Evolutionary conservation across 176 grass and related monocot species (phyloP).

Genomic region (Ampelocalamus luodianensis): DNA sequence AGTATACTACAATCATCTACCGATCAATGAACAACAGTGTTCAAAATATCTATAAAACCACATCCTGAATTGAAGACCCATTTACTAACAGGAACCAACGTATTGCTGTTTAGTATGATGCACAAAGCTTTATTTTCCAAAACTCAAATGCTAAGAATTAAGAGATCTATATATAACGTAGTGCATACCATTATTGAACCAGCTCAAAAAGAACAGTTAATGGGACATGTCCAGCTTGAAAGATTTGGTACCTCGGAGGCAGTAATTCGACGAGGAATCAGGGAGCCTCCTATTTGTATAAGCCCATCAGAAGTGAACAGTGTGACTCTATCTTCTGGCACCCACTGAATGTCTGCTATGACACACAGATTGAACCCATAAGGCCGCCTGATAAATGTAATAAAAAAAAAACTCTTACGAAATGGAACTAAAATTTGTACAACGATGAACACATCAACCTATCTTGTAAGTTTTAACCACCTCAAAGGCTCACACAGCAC

Average conservation of each 20-base stretch:
- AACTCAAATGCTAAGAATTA: background rate
- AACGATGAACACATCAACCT: background rate
- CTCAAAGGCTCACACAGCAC: background rate
- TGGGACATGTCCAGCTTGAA: background rate
- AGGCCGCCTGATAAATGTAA: background rate
- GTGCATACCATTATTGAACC: background rate
- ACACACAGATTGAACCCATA: conserved; percentile 19
- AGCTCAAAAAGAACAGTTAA: background rate
- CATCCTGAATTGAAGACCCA: background rate
- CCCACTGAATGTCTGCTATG: conserved; percentile 78
- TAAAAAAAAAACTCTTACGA: background rate
- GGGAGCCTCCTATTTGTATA: conserved; percentile 81
- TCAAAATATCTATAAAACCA: background rate
- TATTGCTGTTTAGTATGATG: background rate
- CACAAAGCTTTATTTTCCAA: background rate
- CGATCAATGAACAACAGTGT: background rate
- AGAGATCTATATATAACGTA: background rate
- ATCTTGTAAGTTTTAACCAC: background rate
- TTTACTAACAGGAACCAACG: background rate
- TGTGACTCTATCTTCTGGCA: conserved; percentile 75
- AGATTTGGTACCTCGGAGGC: conserved; percentile 57
- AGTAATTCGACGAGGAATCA: conserved; percentile 67
- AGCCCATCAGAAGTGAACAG: conserved; percentile 95
- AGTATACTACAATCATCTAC: background rate
- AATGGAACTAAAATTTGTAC: background rate